Conservation (phyloP, 2,329 filamentous ascomycete species). For the Alternaria gaisen region DNA sequence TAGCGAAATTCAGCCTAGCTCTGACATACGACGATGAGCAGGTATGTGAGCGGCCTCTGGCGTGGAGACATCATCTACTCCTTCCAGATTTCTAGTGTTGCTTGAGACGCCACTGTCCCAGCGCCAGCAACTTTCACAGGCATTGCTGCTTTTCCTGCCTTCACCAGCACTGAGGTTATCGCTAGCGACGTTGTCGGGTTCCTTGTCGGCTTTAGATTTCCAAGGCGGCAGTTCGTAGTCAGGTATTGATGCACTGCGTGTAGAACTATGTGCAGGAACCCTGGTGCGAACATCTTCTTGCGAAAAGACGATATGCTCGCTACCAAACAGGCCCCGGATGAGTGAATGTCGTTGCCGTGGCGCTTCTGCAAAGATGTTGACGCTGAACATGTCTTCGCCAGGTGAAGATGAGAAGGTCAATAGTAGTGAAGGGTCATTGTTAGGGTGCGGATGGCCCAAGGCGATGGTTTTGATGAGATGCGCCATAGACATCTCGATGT, state of each 20-base stretch:
- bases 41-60: background rate
- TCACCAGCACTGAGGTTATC: background rate
- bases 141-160: background rate
- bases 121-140: background rate
- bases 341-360: conserved; percentile 13
- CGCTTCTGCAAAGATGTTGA: conserved; percentile 8
- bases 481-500: conserved; percentile 49
- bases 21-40: background rate
- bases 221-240: background rate
- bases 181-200: background rate
- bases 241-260: conserved; percentile 11
- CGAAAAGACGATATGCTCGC: background rate
- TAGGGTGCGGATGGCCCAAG: conserved; percentile 14
- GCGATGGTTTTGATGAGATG: conserved; percentile 52
- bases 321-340: conserved; percentile 19
- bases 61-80: background rate
- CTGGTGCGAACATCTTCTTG: conserved; percentile 7
- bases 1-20: background rate
- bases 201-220: background rate
- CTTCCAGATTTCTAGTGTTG: background rate
- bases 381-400: background rate
- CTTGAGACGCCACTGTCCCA: background rate
- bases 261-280: conserved; percentile 17
- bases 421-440: background rate
- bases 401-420: conserved; percentile 7